Base-by-base conservation (phyloP, 768 basidiomycete species). In the Lentinula edodes region DNA sequence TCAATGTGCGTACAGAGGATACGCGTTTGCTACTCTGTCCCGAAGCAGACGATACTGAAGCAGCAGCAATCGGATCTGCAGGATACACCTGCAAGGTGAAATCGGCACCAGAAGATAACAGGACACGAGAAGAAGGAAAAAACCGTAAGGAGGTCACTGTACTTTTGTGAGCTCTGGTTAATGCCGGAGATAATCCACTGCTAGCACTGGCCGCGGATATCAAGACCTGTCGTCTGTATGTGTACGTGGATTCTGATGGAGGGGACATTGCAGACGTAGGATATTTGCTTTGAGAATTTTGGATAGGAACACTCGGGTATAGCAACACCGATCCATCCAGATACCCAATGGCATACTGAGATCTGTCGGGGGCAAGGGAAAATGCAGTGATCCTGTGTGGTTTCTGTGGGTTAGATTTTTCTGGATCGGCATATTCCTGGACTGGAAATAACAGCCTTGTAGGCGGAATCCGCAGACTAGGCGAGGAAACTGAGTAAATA, bases 81-180 rank as follows among this genome's bases (percentile, higher is more conserved):
- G 89, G 82, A 57, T 88, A 82, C 62, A 95, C 80, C 28, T 83
- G 75, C 2, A 93, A 71, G 0, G 83, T 75, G 65, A 91, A 87
- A 69, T 92, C 90, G 5, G 82, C 81, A 0, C 88, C 84, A 0
- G 85, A 78, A 5, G 89, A 83, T 9, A 95, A 79, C 1, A 92
- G 75, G 15, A 92, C 90, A 43, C 85, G 77, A 10, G 83, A 86
- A 0, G 87, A 89, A 1, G 88, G 88, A 72, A 90, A 88, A 76
- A 87, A 88, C 46, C 76, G 78, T 32, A 88, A 71, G 20, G 79
- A 78, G 2, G 81, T 81, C n/a, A 84, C 75, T 1, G 80, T 79
- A 71, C 82, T 85, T 18, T 82, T 71, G 65, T 87, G 84, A 0
- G 78, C 72, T 60, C 72, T 73, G 28, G 77, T 9, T 69, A 72